A percentile compares a stretch with the other conserved stretches of the same genome.
These are phyloP conservation scores for Annulohypoxylon moriforme DNA, from an alignment of 495 filamentous ascomycete genomes.

Conservation along the genomic window DNA sequence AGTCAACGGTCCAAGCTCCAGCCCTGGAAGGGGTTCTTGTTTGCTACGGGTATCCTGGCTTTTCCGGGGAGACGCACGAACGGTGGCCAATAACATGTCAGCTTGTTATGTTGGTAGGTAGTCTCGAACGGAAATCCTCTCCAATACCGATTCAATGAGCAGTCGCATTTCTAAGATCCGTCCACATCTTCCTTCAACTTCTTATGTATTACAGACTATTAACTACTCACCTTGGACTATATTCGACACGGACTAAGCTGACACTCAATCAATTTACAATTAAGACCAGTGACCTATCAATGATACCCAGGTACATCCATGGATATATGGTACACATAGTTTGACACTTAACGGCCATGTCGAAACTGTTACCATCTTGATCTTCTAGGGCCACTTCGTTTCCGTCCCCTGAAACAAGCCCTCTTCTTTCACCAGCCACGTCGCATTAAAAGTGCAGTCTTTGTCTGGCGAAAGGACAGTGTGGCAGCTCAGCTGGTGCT, in stretches of 20 bases:
- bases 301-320: neutral
- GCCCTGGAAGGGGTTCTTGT: slow-evolving; percentile 15
- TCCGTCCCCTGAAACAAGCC: slow-evolving; percentile 24
- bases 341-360: slow-evolving; percentile 23
- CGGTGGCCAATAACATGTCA: slow-evolving; percentile 24
- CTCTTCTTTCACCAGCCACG: slow-evolving; percentile 12
- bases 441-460: slow-evolving; percentile 12
- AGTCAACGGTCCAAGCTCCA: slow-evolving; percentile 26
- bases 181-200: slow-evolving; percentile 1
- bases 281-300: neutral
- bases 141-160: slow-evolving; percentile 26
- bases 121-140: slow-evolving; percentile 25
- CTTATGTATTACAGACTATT: neutral
- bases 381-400: slow-evolving; percentile 7
- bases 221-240: neutral
- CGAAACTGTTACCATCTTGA: neutral
- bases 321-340: neutral
- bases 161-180: slow-evolving; percentile 18
- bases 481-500: slow-evolving; percentile 11
- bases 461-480: slow-evolving; percentile 12
- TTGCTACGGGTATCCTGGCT: slow-evolving; percentile 37
- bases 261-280: neutral
- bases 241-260: neutral
- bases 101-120: slow-evolving; percentile 23
- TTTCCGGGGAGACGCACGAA: slow-evolving; percentile 30